Base-by-base conservation (phyloP, 352 stramenopile species). In the Globisporangium abappressorium region DNA sequence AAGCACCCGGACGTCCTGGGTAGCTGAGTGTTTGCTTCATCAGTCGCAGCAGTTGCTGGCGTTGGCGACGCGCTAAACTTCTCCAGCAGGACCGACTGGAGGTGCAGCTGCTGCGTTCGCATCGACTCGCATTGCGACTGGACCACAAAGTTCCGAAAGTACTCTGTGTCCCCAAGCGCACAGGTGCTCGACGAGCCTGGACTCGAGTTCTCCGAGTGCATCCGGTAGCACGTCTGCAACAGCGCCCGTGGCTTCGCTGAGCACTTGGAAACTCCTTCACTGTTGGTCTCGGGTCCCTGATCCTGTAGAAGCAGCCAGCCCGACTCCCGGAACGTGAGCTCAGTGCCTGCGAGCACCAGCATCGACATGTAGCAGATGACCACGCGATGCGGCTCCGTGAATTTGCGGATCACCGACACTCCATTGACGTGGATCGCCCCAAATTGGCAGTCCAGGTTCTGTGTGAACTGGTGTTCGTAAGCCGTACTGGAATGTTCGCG, bases 371-470 rank as follows among this genome's bases (percentile, higher is more conserved):
- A 68, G 2, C 22, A 49, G 33, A 62, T 20, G 28, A 70, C 46
- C 18, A 41, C 4, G 20, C 46, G 36, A 26, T 51, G 3, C 9
- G 34, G 57, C 14, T 66, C 53, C 18, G 49, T 58, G 15, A 66
- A 70, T 53, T 60, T 62, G 53, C 47, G 51, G 1, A 43, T 20
- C 7, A 58, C 24, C 33, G 26, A 28, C 8, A 66, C 33, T 12
- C 28, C 34, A 6, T 56, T 36, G 41, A 69, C 6, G 2, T 24
- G 11, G 24, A 69, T 43, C 11, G 43, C 9, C 4, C 64, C 64
- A 26, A 60, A 57, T 28, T 69, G 41, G 9, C 64, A 69, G 15
- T 64, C 56, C 1, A 69, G 12, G 0, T 18, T 22, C 6, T 33
- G 14, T 1, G n/a, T 53, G 55, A 51, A 64, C 18, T 20, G 41